Conservation (phyloP, 192 early-diverging fungal species). For the Backusella westeae region DNA sequence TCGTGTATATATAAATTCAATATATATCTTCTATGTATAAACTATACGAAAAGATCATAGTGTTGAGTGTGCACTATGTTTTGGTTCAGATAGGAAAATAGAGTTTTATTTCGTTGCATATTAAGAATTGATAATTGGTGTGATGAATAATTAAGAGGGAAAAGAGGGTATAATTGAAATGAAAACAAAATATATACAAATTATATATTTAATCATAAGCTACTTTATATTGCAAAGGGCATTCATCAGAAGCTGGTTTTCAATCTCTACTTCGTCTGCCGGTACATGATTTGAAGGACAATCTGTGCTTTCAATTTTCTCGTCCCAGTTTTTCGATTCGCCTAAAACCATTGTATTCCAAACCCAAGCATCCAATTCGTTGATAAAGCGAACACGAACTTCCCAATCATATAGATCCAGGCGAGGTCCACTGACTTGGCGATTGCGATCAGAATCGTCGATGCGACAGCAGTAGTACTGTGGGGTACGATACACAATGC, state of each 20-base stretch:
- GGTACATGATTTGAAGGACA: conserved; percentile 51
- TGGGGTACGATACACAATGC: conserved; percentile 44
- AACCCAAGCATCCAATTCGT: conserved; percentile 14
- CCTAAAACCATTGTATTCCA: conserved; percentile 47
- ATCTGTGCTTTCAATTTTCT: conserved; percentile 20
- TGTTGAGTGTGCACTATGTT: too few species aligned
- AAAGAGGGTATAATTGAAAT: neutral
- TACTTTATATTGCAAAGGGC: conserved; percentile 25
- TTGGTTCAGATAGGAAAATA: neutral
- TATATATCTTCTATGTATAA: too few species aligned
- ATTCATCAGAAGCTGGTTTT: conserved; percentile 47
- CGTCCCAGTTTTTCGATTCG: conserved; percentile 32
- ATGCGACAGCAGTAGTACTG: conserved; percentile 55
- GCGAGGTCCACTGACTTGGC: conserved; percentile 29
- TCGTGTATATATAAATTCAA: neutral
- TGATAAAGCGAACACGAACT: conserved; percentile 23
- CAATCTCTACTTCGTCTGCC: conserved; percentile 48
- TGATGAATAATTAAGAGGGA: neutral
- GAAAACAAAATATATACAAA: neutral
- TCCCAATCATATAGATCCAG: conserved; percentile 29
- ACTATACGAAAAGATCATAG: too few species aligned
- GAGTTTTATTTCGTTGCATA: neutral
- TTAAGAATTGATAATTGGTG: neutral
- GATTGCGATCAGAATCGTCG: conserved; percentile 23
- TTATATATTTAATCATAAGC: neutral